A percentile compares a stretch with the other conserved stretches of the same genome.
Evolutionary conservation across 805 yeast species (phyloP).

Genomic region (Candida insectorum): DNA sequence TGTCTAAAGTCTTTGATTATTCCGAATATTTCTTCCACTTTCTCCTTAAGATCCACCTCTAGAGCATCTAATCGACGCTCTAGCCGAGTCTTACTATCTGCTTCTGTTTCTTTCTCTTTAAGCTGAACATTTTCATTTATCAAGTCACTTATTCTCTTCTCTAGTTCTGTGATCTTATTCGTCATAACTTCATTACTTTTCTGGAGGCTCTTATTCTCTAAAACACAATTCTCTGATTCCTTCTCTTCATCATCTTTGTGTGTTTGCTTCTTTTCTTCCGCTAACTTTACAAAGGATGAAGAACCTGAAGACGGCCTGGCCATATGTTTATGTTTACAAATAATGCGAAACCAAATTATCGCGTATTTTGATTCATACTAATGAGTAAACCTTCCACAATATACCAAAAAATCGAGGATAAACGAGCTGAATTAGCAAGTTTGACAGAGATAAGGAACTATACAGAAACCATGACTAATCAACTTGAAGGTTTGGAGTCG

Average conservation of each 20-base stretch:
- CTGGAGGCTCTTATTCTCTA: slow-evolving; percentile 52
- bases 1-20: slow-evolving; percentile 42
- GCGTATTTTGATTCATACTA: too few relatives aligned
- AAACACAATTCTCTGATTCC: slow-evolving; percentile 1
- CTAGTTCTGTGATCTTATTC: slow-evolving; percentile 51
- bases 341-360: too few relatives aligned
- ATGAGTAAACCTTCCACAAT: slow-evolving; percentile 11
- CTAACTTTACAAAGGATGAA: slow-evolving; percentile 13
- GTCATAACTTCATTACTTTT: slow-evolving; percentile 53
- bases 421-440: slow-evolving; percentile 48
- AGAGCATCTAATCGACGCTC: slow-evolving; percentile 34
- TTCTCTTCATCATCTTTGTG: slow-evolving; percentile 1
- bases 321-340: slow-evolving; percentile 11
- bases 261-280: slow-evolving; percentile 5
- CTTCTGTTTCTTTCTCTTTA: slow-evolving; percentile 27
- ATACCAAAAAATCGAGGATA: slow-evolving; percentile 38
- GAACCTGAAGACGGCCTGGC: slow-evolving; percentile 18
- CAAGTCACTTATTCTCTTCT: slow-evolving; percentile 46
- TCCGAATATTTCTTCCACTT: slow-evolving; percentile 44
- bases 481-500: slow-evolving; percentile 47
- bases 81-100: slow-evolving; percentile 26
- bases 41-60: slow-evolving; percentile 38
- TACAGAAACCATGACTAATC: slow-evolving; percentile 42
- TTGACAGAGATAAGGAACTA: slow-evolving; percentile 46
- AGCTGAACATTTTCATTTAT: slow-evolving; percentile 48